Evolutionary conservation across 2,329 filamentous ascomycete genomes (phyloP), one percentile per base, ranked within the genome.

Genomic region (Trichoderma aggressivum): DNA sequence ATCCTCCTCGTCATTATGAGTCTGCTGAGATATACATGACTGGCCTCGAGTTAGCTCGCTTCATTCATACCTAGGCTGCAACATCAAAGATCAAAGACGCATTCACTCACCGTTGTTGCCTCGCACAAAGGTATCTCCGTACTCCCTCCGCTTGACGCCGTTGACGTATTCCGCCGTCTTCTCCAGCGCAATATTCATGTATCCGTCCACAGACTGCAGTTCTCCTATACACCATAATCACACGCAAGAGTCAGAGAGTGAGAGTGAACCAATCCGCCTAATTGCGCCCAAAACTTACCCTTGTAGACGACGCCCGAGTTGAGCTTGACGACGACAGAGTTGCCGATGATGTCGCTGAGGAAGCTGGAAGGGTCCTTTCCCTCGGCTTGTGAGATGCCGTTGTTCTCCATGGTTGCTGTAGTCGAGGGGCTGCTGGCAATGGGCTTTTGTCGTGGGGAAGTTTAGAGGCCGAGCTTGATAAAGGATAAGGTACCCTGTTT

Each of bases 301-400:
- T 96, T 98, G 87, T 98, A 99, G 74, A 98, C 91, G 72, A 98
- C 94, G 69, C 96, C 96, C n/a, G 94, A 98, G 84, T 99, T 99
- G 76, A 99, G 88, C 85, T 98, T 98, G 75, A 99, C 95, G 1
- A 94, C 97, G 75, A 99, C 96, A 47, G 94, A 90, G 74, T 94
- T 93, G 73, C 95, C 94, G 78, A 97, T 97, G 80, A 99, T 97
- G 80, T 97, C 94, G 81, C 92, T 90, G 72, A 99, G 86, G 82
- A 99, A 99, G 75, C 92, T 91, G 14, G 94, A 97, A 5, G 96
- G 96, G 81, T 99, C 96, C 81, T 94, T 95, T 74, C 93, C 92
- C 82, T 96, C 93, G 72, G 83, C 82, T 78, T 89, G 88, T 34
- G 83, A 82, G 72, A 83, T 83, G 73, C 86, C 86, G 73, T 89